phyloP scores from a whole-genome alignment of 179 eudicot species.

The Beta lomatogona region DNA sequence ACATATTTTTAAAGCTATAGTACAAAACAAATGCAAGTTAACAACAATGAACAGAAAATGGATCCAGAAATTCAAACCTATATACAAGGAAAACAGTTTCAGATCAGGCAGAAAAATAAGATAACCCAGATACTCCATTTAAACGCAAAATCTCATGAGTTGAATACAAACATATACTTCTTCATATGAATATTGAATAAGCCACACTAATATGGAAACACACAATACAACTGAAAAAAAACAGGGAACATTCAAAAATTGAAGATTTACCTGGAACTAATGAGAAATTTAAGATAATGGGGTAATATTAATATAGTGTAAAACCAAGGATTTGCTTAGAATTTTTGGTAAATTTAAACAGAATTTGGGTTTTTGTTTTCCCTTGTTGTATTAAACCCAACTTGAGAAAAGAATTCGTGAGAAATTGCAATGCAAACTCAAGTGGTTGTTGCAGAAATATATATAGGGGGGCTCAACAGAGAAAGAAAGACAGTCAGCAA shows the following conservation, averaged over 20 bases:
- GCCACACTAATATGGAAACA: not conserved
- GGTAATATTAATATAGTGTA: not conserved
- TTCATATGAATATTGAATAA: no score
- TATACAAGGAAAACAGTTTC: not conserved
- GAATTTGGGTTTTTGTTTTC: not conserved
- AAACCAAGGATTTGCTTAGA: no score
- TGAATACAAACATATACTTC: no score
- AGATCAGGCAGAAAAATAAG: not conserved
- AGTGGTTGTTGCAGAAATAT: not conserved
- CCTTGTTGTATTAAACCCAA: not conserved
- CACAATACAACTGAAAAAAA: no score
- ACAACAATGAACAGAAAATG: not conserved
- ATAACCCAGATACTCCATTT: no score
- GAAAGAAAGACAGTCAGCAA: conserved; percentile 8
- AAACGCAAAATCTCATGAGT: no score
- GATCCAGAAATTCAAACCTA: conserved; percentile 11
- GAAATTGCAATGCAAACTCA: not conserved
- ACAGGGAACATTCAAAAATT: not conserved
- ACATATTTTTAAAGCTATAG: not conserved
- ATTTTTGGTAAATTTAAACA: not conserved
- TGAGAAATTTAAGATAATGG: not conserved
- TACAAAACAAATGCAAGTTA: not conserved
- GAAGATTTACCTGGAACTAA: conserved; percentile 7
- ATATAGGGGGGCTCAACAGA: not conserved
- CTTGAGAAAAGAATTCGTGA: not conserved